Percentiles rank a stretch among this genome's conserved stretches.
Conservation (phyloP, 768 basidiomycete genomes). For the Wakefieldia striispora region DNA sequence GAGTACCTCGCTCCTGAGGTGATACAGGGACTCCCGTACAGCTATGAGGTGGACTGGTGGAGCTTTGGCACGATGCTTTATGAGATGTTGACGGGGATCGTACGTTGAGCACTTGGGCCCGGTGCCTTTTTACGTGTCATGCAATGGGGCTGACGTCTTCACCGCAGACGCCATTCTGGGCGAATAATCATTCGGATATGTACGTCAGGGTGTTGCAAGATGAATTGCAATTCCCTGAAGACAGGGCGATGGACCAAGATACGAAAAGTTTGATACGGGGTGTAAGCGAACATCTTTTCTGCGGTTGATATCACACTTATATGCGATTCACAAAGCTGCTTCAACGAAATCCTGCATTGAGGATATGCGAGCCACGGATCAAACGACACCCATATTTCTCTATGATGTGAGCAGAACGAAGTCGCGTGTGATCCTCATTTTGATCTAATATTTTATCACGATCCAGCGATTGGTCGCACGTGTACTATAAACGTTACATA, state of each 20-base stretch:
- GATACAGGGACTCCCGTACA: constrained; percentile 85
- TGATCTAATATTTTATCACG: constrained; percentile 14
- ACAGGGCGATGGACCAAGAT: constrained; percentile 89
- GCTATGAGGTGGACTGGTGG: constrained; percentile 98
- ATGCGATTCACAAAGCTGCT: constrained; percentile 57
- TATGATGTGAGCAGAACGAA: constrained; percentile 65
- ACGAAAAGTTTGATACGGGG: constrained; percentile 95
- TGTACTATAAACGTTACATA: constrained; percentile 92
- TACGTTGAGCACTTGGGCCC: constrained; percentile 35
- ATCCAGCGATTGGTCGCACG: constrained; percentile 86
- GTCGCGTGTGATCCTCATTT: constrained; percentile 6
- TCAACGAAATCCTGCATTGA: constrained; percentile 86
- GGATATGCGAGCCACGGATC: constrained; percentile 91
- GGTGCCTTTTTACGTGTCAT: constrained; percentile 9
- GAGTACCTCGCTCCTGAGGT: constrained; percentile 98
- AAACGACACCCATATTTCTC: constrained; percentile 95
- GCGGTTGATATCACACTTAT: constrained; percentile 4
- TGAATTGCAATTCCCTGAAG: constrained; percentile 86
- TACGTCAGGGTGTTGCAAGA: constrained; percentile 91
- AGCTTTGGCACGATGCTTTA: constrained; percentile 96
- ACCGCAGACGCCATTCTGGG: constrained; percentile 85
- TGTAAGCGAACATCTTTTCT: constrained; percentile 46
- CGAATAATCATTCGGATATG: constrained; percentile 92
- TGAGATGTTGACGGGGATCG: constrained; percentile 95
- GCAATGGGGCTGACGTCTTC: constrained; percentile 14